Base-by-base conservation (phyloP, 768 basidiomycete genomes). In the Grammothele lineata region DNA sequence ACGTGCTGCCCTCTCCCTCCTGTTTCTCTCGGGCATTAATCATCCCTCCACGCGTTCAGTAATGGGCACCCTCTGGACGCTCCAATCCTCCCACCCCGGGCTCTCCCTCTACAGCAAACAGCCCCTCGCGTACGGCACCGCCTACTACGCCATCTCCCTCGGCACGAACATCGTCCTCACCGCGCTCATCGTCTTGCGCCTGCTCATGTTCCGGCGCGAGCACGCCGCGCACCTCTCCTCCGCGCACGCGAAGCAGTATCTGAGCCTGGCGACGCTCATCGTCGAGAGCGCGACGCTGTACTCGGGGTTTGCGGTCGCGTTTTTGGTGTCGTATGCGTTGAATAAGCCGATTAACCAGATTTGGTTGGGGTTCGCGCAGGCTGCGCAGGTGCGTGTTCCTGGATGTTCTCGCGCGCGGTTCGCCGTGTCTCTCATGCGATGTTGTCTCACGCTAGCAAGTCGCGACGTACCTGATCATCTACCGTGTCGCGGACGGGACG, bases 31-130 rank as follows among this genome's bases (percentile, higher is more conserved):
- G 26, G 43, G 24, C 37, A 21, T 25, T 21, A 24, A 24, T 24
- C 10, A 22, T 2, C 34, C 11, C 22, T 36, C 12, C 41, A 17
- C 8, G 19, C n/a, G n/a, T n/a, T 25, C 40, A 74, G 72, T 56
- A 3, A 62, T 74, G 61, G 72, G 72, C 36, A 71, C 67, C 0
- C 50, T 72, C 0, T 73, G 71, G 71, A 69, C 70, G 7, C 62
- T 73, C 7, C 65, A 70, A 48, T 73, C 72, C 5, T 68, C 65
- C 39, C 66, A 70, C 43, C 71, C 70, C 5, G 66, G 62, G 1
- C 61, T 70, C 2, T 73, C 71, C 12, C 53, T 73, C 11, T 71
- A 43, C 23, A 43, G 42, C 42, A 24, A 21, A 15, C 18, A 43
- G 42, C 42, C 45, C 4, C 27, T 49, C 25, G 50, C 46, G n/a